phyloP scores from a whole-genome alignment of 1,284 basidiomycete genomes.

The Moesziomyces sp. region DNA sequence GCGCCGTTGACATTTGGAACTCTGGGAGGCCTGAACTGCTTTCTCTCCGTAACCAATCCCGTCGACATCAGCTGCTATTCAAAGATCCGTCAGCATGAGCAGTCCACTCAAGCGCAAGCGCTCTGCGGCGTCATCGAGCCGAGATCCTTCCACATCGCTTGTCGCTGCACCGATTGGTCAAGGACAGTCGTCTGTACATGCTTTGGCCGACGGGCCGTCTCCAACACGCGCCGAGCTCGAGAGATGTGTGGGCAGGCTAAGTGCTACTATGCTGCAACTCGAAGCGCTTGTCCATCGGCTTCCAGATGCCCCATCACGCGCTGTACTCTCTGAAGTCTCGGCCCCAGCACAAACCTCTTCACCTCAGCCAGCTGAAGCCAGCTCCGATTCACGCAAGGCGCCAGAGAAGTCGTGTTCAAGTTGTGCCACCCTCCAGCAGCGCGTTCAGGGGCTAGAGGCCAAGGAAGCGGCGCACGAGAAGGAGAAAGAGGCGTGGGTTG shows the following conservation, averaged over 20 bases:
- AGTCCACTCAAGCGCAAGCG: constrained; percentile 18
- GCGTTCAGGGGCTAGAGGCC: constrained; percentile 2
- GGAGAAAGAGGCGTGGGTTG: constrained; percentile 26
- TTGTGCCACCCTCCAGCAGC: not conserved
- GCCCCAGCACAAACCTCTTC: constrained; percentile 2
- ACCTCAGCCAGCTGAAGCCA: not conserved
- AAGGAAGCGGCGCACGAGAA: constrained; percentile 3
- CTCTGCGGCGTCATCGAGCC: not conserved
- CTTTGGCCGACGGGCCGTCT: not conserved
- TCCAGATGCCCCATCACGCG: not conserved
- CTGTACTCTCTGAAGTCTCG: not conserved
- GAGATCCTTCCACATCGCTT: not conserved
- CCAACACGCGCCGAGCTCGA: not conserved
- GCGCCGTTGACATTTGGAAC: not conserved
- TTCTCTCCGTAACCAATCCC: not conserved
- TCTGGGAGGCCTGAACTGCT: not conserved
- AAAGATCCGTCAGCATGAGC: not conserved
- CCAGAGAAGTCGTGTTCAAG: not conserved
- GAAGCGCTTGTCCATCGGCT: not conserved
- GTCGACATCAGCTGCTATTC: not conserved
- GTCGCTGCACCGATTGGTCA: not conserved
- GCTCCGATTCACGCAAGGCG: not conserved
- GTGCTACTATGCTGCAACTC: constrained; percentile 1
- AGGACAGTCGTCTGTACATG: no score
- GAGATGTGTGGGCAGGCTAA: not conserved